Evolutionary conservation across 1,284 basidiomycete species (phyloP), one percentile per base, ranked within the genome.

Genomic region (Leccinum subfulvum): DNA sequence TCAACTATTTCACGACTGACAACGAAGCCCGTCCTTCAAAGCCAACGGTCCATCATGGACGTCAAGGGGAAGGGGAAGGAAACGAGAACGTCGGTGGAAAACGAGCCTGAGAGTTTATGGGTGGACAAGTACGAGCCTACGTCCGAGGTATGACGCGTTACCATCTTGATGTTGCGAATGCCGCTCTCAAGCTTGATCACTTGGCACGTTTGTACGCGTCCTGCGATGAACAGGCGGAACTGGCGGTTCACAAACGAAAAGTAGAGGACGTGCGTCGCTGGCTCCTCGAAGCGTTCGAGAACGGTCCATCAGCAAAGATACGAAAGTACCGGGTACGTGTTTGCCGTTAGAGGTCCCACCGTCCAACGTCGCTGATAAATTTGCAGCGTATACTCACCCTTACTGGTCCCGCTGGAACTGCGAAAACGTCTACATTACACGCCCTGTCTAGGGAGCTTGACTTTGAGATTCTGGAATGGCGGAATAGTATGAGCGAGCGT

Each of bases 201-300:
- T 51, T 21, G 9, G 16, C 47, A 23, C 21, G 0, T 23, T 51
- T 5, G 35, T 35, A 23, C 21, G 49, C 21, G 21, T 51, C 10
- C 35, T 37, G 26, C 7, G 23, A 58, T 8, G 18, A 54, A 64
- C 94, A 26, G 91, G 83, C 81, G 28, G 89, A 95, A 37, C 82
- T 99, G 2, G 95, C 94, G 1, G 92, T 98, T 3, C 95, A 98
- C 73, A 88, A 91, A 62, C 84, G 84, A 16, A 96, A 98, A 73
- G 86, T 98, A 0, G 85, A 88, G 56, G 91, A 94, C 66, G 91
- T 98, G 4, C 84, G 89, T 18, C 80, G 81, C 23, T 99, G 97
- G 97, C 75, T 99, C 2, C 68, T 80, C 1, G 96, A 98, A 71
- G 91, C 96, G 0, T 84, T 95, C 30, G 30, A 88, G 2, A 90